phyloP scores from a whole-genome alignment of 441 rosid species.

The Dalechampia spathulata region DNA sequence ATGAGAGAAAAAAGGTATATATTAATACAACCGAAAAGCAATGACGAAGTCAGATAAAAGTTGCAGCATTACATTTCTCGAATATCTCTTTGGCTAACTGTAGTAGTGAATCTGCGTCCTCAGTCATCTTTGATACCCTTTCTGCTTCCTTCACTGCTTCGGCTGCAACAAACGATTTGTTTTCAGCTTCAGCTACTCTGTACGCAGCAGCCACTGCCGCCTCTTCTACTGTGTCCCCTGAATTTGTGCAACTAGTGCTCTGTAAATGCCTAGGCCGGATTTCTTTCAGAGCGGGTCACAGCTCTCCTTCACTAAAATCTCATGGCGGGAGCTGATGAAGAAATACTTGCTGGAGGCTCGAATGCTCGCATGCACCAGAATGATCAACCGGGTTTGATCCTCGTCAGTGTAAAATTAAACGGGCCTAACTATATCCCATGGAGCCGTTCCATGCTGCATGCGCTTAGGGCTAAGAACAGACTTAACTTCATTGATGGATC shows the following conservation, averaged over 20 bases:
- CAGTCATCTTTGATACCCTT: constrained; percentile 50
- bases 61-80: constrained; percentile 36
- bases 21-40: not conserved
- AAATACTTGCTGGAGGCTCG: too few relatives aligned
- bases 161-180: constrained; percentile 51
- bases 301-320: too few relatives aligned
- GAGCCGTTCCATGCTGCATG: too few relatives aligned
- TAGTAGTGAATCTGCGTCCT: constrained; percentile 42
- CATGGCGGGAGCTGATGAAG: too few relatives aligned
- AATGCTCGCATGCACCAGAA: too few relatives aligned
- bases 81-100: constrained; percentile 40
- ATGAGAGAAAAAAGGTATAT: not conserved
- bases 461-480: too few relatives aligned
- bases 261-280: constrained; percentile 23
- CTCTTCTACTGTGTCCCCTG: constrained; percentile 29
- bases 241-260: constrained; percentile 10
- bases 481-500: too few relatives aligned
- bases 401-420: too few relatives aligned
- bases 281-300: too few relatives aligned
- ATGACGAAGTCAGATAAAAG: not conserved
- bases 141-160: constrained; percentile 64
- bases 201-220: constrained; percentile 46
- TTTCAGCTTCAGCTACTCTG: constrained; percentile 56
- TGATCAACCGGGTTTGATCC: too few relatives aligned
- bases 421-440: too few relatives aligned